These are phyloP conservation scores for Lyophyllum atratum DNA, from an alignment of 768 basidiomycete genomes.

Conservation along the genomic window DNA sequence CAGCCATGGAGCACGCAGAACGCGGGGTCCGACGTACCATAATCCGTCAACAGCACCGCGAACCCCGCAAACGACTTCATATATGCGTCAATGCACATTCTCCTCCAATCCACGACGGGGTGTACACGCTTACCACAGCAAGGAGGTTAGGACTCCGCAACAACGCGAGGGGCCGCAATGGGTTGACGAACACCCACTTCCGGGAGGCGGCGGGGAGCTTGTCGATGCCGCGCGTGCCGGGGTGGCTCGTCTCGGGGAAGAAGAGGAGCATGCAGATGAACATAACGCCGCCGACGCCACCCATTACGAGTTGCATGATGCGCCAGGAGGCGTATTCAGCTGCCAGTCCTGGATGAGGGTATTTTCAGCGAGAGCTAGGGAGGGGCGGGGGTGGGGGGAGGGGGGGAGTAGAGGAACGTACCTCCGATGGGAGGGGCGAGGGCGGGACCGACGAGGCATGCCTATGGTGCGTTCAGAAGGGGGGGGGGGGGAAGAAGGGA, in stretches of 20 bases:
- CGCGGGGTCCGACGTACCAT: slow-evolving; percentile 27
- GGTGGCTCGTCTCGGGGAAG: slow-evolving; percentile 70
- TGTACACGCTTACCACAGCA: slow-evolving; percentile 41
- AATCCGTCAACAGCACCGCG: slow-evolving; percentile 37
- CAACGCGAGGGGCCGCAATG: slow-evolving; percentile 50
- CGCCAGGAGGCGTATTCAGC: slow-evolving; percentile 72
- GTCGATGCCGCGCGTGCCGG: slow-evolving; percentile 56
- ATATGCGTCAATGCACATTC: neutral
- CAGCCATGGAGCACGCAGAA: slow-evolving; percentile 23
- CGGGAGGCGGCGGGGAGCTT: slow-evolving; percentile 29
- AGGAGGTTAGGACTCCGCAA: slow-evolving; percentile 63
- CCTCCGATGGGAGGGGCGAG: slow-evolving; percentile 64
- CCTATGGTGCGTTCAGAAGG: slow-evolving; percentile 30
- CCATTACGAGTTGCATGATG: slow-evolving; percentile 50
- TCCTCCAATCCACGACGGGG: neutral
- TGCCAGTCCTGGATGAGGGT: slow-evolving; percentile 36
- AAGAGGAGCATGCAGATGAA: slow-evolving; percentile 42
- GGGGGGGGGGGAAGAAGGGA: neutral
- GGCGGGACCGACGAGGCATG: slow-evolving; percentile 57
- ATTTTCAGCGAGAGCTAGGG: neutral
- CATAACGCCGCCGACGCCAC: slow-evolving; percentile 37
- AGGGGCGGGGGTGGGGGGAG: too few species aligned
- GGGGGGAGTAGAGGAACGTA: slow-evolving; percentile 7
- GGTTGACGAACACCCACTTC: slow-evolving; percentile 55
- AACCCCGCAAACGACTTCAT: slow-evolving; percentile 31